These are phyloP conservation scores for Paspalum vaginatum DNA, from an alignment of 176 grass and related monocot genomes.

Conservation along the genomic window DNA sequence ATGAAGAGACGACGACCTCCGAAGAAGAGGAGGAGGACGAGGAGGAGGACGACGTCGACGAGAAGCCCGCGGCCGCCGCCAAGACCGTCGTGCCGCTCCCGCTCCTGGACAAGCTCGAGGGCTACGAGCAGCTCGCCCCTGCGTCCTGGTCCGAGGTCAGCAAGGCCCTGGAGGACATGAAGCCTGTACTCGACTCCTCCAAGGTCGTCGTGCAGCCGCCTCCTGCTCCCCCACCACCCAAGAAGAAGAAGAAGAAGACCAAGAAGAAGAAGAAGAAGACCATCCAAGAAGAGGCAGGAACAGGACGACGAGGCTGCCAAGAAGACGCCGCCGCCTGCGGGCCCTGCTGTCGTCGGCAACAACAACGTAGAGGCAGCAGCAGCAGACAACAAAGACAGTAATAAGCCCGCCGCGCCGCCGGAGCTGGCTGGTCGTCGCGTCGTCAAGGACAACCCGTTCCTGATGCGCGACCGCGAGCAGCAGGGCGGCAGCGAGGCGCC, in stretches of 20 bases:
- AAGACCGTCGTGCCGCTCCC: slow-evolving; percentile 57
- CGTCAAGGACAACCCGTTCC: slow-evolving; percentile 81
- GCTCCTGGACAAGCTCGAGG: slow-evolving; percentile 85
- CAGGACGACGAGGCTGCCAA: not conserved
- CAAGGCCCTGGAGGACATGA: slow-evolving; percentile 91
- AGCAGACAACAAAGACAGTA: slow-evolving; percentile 4
- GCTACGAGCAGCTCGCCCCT: slow-evolving; percentile 68
- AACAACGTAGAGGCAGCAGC: no score
- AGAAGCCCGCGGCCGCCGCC: not conserved
- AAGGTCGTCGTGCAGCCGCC: not conserved
- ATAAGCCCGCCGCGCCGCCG: slow-evolving; percentile 45
- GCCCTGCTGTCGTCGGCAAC: no score
- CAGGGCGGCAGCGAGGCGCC: not conserved
- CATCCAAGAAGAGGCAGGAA: not conserved
- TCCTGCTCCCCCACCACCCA: not conserved
- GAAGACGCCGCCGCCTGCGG: not conserved
- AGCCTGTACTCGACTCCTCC: slow-evolving; percentile 52
- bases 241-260: slow-evolving; percentile 60
- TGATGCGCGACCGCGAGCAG: slow-evolving; percentile 70
- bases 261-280: slow-evolving; percentile 5
- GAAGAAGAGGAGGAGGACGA: not conserved
- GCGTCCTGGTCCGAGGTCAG: slow-evolving; percentile 92
- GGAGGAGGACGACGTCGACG: slow-evolving; percentile 9
- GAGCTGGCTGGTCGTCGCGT: slow-evolving; percentile 62
- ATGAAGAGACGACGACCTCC: not conserved